phyloP scores from a whole-genome alignment of 495 filamentous ascomycete species.

The Penicillium dipodomyicola region DNA sequence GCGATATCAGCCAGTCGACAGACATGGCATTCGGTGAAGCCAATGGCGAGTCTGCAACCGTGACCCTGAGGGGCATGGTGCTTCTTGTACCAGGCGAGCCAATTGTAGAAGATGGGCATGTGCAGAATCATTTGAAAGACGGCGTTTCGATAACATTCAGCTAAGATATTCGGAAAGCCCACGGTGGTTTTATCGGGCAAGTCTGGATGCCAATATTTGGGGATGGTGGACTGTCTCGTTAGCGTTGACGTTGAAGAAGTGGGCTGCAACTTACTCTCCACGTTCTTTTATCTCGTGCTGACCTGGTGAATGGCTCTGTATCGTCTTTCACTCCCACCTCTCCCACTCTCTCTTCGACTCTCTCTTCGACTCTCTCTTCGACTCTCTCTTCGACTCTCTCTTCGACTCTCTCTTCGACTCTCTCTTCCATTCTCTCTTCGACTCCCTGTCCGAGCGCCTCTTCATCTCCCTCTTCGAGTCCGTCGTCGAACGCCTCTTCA shows the following conservation, averaged over 20 bases:
- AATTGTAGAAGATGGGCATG: slow-evolving; percentile 38
- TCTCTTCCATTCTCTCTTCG: too few relatives aligned
- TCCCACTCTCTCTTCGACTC: background rate
- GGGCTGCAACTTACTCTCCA: background rate
- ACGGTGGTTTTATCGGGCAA: background rate
- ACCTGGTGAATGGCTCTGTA: background rate
- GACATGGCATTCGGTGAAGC: slow-evolving; percentile 10
- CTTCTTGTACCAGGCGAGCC: slow-evolving; percentile 18
- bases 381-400: too few relatives aligned
- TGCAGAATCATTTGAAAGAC: slow-evolving; percentile 43
- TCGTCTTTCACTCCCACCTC: background rate
- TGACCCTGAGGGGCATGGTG: slow-evolving; percentile 4
- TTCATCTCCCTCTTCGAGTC: too few relatives aligned
- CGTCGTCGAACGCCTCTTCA: too few relatives aligned
- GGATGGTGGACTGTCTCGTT: background rate
- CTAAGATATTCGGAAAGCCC: slow-evolving; percentile 12
- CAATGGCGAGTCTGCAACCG: background rate
- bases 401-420: too few relatives aligned
- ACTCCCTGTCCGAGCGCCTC: too few relatives aligned
- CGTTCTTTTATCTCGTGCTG: background rate
- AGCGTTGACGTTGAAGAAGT: background rate
- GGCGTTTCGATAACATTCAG: slow-evolving; percentile 45
- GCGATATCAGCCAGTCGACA: slow-evolving; percentile 21
- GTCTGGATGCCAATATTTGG: background rate
- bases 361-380: background rate